A percentile compares a stretch with the other conserved stretches of the same genome.
Evolutionary conservation across 192 early-diverging fungal genomes (phyloP).

Genomic region (Coemansia umbellata): DNA sequence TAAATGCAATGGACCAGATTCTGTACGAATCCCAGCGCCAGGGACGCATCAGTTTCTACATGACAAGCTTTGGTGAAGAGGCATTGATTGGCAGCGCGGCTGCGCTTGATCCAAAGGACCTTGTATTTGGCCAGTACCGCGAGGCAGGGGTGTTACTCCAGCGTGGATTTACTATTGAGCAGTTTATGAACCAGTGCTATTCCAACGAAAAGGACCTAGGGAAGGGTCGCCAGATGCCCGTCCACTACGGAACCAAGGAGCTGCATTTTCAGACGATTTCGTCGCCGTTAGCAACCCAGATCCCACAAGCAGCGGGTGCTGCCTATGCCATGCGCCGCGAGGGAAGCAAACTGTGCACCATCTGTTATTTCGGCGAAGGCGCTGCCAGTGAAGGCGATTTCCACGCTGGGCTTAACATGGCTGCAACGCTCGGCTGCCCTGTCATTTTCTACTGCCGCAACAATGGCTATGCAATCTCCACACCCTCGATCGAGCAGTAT

Average conservation of each 20-base stretch:
- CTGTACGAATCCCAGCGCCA: conserved; percentile 98
- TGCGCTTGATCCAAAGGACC: conserved; percentile 78
- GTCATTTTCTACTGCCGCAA: conserved; percentile 97
- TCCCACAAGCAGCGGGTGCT: conserved; percentile 95
- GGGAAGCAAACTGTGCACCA: conserved; percentile 71
- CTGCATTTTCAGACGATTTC: conserved; percentile 95
- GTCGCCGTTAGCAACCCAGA: conserved; percentile 92
- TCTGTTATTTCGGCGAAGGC: conserved; percentile 98
- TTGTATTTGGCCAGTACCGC: conserved; percentile 98
- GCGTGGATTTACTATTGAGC: conserved; percentile 89
- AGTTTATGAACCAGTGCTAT: conserved; percentile 98
- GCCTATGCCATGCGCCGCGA: conserved; percentile 89
- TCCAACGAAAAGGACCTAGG: conserved; percentile 82
- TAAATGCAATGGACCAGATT: conserved; percentile 91
- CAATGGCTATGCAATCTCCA: conserved; percentile 98
- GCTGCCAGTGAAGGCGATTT: conserved; percentile 97
- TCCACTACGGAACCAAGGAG: conserved; percentile 87
- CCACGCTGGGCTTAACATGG: conserved; percentile 97
- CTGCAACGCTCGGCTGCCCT: conserved; percentile 84
- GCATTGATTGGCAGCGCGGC: conserved; percentile 90
- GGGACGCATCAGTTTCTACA: conserved; percentile 97
- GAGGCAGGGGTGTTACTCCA: conserved; percentile 92
- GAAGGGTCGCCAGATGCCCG: conserved; percentile 98
- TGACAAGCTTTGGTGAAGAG: conserved; percentile 99
- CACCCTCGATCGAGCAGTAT: conserved; percentile 92